These are phyloP conservation scores for Pistacia vera DNA, from an alignment of 345 rosid species.

Conservation along the genomic window DNA sequence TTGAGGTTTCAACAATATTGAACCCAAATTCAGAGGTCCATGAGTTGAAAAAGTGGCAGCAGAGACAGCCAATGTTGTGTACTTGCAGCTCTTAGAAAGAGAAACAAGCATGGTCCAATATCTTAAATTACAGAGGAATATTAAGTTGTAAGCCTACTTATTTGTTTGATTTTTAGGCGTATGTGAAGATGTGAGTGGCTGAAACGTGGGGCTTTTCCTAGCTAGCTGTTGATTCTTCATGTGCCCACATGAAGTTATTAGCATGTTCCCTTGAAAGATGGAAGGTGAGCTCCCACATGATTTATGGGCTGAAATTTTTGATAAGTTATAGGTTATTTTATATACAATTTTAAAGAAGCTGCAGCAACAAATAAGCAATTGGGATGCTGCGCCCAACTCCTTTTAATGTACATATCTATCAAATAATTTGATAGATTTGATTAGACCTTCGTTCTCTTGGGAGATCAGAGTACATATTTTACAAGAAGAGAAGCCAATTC, in stretches of 20 bases:
- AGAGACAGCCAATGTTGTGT: neutral
- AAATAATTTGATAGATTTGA: neutral
- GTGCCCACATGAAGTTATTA: slow-evolving; percentile 1
- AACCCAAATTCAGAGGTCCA: neutral
- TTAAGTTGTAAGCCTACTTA: neutral
- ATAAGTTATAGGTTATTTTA: neutral
- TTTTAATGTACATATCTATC: too few relatives aligned
- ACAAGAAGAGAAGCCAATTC: neutral
- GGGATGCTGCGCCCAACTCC: neutral
- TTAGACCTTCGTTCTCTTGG: neutral
- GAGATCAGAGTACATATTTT: neutral
- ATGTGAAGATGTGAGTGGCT: slow-evolving; percentile 7
- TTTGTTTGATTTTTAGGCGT: neutral
- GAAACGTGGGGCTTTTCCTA: slow-evolving; percentile 4
- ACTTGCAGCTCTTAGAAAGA: neutral
- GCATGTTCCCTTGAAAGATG: slow-evolving; percentile 3
- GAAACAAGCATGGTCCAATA: neutral
- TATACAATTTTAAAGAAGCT: neutral
- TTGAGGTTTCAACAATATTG: neutral
- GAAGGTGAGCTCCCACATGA: neutral
- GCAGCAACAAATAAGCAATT: neutral
- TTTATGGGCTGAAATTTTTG: neutral
- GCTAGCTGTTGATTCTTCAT: neutral
- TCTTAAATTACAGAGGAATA: neutral
- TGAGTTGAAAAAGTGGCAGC: neutral